These are phyloP conservation scores for Nakataea oryzae DNA, from an alignment of 2,329 filamentous ascomycete species.

Conservation along the genomic window DNA sequence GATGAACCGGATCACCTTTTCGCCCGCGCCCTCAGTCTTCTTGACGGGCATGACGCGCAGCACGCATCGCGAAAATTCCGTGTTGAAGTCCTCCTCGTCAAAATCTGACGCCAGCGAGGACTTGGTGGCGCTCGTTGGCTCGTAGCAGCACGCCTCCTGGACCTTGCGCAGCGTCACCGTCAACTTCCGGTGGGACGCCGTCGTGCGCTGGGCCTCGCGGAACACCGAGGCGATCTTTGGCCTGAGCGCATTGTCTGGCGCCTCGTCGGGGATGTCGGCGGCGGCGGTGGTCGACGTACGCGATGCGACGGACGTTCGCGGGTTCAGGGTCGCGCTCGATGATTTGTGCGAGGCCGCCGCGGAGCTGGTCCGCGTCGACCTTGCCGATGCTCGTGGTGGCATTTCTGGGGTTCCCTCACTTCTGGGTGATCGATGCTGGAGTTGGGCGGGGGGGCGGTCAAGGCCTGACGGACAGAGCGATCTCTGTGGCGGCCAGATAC, in stretches of 20 bases:
- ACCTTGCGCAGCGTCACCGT: conserved; percentile 81
- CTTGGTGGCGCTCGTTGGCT: conserved; percentile 42
- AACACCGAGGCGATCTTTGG: conserved; percentile 64
- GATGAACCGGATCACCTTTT: conserved; percentile 75
- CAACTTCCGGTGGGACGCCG: conserved; percentile 81
- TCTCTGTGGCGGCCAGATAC: not conserved
- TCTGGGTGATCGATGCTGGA: not conserved
- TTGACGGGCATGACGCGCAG: conserved; percentile 76
- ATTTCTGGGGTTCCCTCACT: conserved; percentile 21
- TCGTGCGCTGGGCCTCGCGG: conserved; percentile 77
- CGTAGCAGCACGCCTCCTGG: conserved; percentile 73
- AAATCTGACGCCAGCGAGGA: conserved; percentile 50
- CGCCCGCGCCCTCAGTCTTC: conserved; percentile 82
- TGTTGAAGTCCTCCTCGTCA: conserved; percentile 78
- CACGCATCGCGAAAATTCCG: conserved; percentile 74
- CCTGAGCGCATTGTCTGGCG: conserved; percentile 59
- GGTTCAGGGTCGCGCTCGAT: conserved; percentile 23
- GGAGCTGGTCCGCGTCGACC: conserved; percentile 34
- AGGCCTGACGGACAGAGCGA: not conserved
- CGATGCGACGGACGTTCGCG: conserved; percentile 34
- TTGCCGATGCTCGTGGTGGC: conserved; percentile 37
- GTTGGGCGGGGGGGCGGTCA: not conserved
- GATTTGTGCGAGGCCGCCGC: conserved; percentile 26
- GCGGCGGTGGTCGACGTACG: conserved; percentile 31
- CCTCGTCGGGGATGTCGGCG: conserved; percentile 56